phyloP scores from a whole-genome alignment of 495 filamentous ascomycete species.

The Penicillium salamii region DNA sequence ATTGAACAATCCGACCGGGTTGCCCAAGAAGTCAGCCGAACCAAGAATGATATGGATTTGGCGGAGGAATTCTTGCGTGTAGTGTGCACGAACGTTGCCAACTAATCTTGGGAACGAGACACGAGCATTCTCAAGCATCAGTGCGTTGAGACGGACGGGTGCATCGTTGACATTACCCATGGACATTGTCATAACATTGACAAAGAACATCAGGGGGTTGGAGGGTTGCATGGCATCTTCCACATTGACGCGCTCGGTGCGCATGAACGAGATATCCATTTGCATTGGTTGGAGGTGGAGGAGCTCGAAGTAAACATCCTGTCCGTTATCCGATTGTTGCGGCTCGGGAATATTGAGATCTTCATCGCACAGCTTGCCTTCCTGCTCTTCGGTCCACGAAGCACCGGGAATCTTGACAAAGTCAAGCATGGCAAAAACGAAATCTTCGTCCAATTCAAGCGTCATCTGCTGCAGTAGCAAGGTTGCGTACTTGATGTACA shows the following conservation, averaged over 20 bases:
- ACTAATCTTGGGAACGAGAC: constrained; percentile 81
- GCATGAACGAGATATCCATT: constrained; percentile 92
- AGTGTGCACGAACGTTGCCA: constrained; percentile 85
- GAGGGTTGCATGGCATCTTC: constrained; percentile 83
- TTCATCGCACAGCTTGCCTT: constrained; percentile 86
- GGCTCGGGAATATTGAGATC: constrained; percentile 89
- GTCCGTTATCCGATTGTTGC: constrained; percentile 72
- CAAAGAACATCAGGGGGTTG: constrained; percentile 95
- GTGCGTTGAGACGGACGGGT: constrained; percentile 83
- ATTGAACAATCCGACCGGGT: constrained; percentile 96
- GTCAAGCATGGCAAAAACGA: constrained; percentile 91
- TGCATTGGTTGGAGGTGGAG: constrained; percentile 98
- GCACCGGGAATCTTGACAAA: constrained; percentile 93
- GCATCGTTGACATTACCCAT: constrained; percentile 98
- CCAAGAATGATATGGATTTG: constrained; percentile 96
- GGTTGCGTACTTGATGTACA: constrained; percentile 98
- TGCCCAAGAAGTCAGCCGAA: constrained; percentile 97
- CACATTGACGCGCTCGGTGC: constrained; percentile 92
- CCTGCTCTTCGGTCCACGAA: constrained; percentile 80
- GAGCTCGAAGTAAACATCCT: constrained; percentile 97
- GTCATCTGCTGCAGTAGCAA: constrained; percentile 96
- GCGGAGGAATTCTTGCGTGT: constrained; percentile 91
- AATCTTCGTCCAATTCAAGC: constrained; percentile 94
- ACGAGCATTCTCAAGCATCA: constrained; percentile 93
- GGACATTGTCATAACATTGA: constrained; percentile 98